Evolutionary conservation across 192 early-diverging fungal species (phyloP), one percentile per base, ranked within the genome.

Genomic region (Backusella psychrophila): DNA sequence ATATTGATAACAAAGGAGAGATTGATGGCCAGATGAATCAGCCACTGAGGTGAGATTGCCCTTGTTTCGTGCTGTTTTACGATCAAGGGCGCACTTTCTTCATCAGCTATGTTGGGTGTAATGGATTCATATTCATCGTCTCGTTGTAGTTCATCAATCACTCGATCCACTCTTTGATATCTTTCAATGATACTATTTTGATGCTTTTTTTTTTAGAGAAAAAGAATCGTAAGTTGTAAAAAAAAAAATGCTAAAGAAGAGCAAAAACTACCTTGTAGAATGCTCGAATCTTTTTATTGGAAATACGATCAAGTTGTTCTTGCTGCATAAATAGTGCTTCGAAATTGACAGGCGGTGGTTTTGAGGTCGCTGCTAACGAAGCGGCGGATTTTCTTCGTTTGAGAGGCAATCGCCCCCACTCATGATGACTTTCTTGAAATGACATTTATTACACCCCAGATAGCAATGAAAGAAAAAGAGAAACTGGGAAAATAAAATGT

Each of bases 21-120:
- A 66, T 93, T 92, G 63, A 94, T 87, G 0, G 91, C 93, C 44
- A 93, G 81, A 76, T 90, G 88, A 21, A 93, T 76, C 52, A 79
- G n/a, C 26, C 65, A 72, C 4, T 19, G 15, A 9, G 81, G 73
- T 23, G 75, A 63, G 1, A 6, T 31, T 26, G 38, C 52, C 4
- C 12, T 66, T 66, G 59, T 1, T 41, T 29, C 11, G 35, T 36
- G 35, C 44, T 44, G 38, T 26, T 26, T 44, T 11, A 38, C 31
- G n/a, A 42, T 14, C 36, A 69, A 38, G 44, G 35, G 78, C 46
- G 35, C 14, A 29, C 7, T 52, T 33, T 44, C 41, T 41, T 41
- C 59, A 29, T 71, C 3, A 85, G 31, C 81, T 81, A 89, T 3
- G 46, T 56, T 56, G 19, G 53, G 53, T n/a, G 74, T 11, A 44